These are phyloP conservation scores for Penicillium roqueforti DNA, from an alignment of 495 filamentous ascomycete genomes.

Conservation along the genomic window DNA sequence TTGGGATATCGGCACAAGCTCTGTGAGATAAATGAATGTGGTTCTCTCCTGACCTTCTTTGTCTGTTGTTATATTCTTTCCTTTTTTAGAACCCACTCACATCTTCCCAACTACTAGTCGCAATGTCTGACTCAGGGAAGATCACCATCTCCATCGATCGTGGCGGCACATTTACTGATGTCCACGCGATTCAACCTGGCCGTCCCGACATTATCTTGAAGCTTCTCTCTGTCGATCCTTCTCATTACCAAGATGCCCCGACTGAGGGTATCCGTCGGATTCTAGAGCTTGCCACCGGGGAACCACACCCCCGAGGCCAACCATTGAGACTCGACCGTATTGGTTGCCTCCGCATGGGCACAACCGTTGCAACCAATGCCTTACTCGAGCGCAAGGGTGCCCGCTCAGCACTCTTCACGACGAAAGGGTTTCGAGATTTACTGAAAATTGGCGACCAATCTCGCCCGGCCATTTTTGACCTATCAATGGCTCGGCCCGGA, in stretches of 20 bases:
- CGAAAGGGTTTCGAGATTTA: constrained; percentile 90
- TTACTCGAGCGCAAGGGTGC: constrained; percentile 92
- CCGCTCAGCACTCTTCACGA: constrained; percentile 84
- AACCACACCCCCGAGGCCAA: constrained; percentile 73
- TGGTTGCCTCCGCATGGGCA: constrained; percentile 83
- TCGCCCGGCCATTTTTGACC: constrained; percentile 77
- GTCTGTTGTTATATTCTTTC: neutral
- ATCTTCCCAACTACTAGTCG: neutral
- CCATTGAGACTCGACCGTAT: constrained; percentile 79
- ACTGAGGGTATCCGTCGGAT: constrained; percentile 89
- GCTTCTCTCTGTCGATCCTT: constrained; percentile 83
- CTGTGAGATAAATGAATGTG: constrained; percentile 7
- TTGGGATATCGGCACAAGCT: neutral
- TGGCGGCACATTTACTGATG: constrained; percentile 66
- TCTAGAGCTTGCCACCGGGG: constrained; percentile 71
- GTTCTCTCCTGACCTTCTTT: neutral
- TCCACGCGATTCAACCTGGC: constrained; percentile 49
- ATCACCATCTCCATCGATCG: constrained; percentile 49
- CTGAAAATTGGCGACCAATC: constrained; percentile 85
- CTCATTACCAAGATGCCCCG: constrained; percentile 84
- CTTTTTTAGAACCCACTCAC: neutral
- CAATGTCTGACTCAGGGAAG: constrained; percentile 33
- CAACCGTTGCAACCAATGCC: constrained; percentile 87
- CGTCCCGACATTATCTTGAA: constrained; percentile 78
- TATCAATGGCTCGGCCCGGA: constrained; percentile 74